These are phyloP conservation scores for Apostasia ramifera DNA, from an alignment of 106 monocot genomes.

Conservation along the genomic window DNA sequence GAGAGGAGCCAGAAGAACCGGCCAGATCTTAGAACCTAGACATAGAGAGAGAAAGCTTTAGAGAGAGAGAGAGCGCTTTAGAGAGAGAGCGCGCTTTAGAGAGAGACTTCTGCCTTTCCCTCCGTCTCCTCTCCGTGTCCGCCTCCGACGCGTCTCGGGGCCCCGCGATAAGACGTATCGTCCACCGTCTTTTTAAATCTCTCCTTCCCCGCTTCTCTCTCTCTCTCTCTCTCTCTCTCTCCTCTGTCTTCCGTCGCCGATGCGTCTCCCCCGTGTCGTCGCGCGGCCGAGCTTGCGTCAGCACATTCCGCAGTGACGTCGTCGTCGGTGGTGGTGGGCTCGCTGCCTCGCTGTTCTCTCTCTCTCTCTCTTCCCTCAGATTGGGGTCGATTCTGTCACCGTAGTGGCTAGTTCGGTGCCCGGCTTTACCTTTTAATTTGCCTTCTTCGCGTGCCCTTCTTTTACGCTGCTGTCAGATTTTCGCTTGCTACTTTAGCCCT, in stretches of 20 bases:
- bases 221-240: not conserved
- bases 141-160: not conserved
- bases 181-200: not conserved
- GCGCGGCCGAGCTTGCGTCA: not conserved
- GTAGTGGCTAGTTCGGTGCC: not conserved
- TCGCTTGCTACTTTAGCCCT: not conserved
- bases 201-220: not conserved
- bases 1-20: not conserved
- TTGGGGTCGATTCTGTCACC: not conserved
- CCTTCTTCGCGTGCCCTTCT: conserved; percentile 4
- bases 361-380: not conserved
- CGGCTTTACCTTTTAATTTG: not conserved
- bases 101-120: too few species aligned
- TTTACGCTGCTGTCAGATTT: conserved; percentile 1
- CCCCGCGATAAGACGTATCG: conserved; percentile 5
- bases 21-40: not conserved
- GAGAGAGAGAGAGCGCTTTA: too few species aligned
- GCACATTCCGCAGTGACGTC: conserved; percentile 2
- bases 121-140: too few species aligned
- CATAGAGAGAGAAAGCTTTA: too few species aligned
- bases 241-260: not conserved
- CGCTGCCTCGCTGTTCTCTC: not conserved
- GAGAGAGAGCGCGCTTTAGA: too few species aligned
- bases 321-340: not conserved
- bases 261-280: conserved; percentile 10